Evolutionary conservation across 164 flowering plant genomes (phyloP), one percentile per base, ranked within the genome.

Genomic region (Stephania cephalantha): DNA sequence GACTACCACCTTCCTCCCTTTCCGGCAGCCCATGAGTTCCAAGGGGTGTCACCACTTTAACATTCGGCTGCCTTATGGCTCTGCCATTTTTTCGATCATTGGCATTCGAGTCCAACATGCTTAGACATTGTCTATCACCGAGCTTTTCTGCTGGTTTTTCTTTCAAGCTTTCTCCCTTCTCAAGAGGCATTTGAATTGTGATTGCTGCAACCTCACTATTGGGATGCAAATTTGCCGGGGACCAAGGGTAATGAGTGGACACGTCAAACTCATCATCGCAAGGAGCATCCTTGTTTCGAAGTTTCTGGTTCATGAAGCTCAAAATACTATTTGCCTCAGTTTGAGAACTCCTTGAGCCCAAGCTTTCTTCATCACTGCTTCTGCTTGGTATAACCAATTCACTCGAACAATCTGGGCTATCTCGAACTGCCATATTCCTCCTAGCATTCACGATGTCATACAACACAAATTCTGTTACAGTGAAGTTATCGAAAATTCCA

Each of bases 21-120:
- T 70, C 81, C 7, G 99, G 92, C 68, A 89, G 81, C 69, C 99
- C 86, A 80, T 95, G 99, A 74, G 81, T 86, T 58, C 98, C 98
- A 70, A 82, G 72, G 64, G 98, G 85, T 63, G 85, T 82, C n/a
- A 95, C 87, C 70, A 94, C 94, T 74, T 82, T 89, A 79, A 95
- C 80, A 67, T 80, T 84, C 69, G 84, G 80, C 0, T 72, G 72
- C 71, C 69, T 72, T 61, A 46, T 53, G 58, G 45, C 73, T 17
- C 67, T 80, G n/a, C 81, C 75, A 61, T 67, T 79, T 31, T 71
- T 79, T 35, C 77, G 81, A 79, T 83, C 85, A 70, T 73, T 71
- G n/a, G 69, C 64, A 71, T 82, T 73, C 69, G 75, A 78, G 71
- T 82, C 85, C 46, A 82, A 78, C 64, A 81, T 74, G 75, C 75